A percentile compares a stretch with the other conserved stretches of the same genome.
These are phyloP conservation scores for Ceratobasidium theobromae DNA, from an alignment of 1,284 basidiomycete genomes.

Conservation along the genomic window DNA sequence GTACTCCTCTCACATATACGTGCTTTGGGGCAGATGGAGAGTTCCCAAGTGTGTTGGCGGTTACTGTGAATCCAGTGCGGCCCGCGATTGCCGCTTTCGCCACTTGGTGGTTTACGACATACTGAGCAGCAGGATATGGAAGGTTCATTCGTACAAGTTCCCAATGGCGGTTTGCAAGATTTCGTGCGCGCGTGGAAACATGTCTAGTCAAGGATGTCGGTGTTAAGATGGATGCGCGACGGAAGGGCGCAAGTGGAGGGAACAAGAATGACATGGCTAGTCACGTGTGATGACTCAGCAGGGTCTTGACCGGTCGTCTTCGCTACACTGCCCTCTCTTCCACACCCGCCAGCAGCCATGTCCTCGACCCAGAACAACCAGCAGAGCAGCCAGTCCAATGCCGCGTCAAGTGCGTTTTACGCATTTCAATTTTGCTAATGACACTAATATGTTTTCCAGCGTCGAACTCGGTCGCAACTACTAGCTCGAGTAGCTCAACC, in stretches of 20 bases:
- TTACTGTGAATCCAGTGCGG: background rate
- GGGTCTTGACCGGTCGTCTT: background rate
- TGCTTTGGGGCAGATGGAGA: background rate
- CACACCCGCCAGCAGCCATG: background rate
- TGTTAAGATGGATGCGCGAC: background rate
- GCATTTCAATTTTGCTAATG: background rate
- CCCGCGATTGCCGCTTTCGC: conserved; percentile 1
- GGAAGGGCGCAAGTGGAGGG: background rate
- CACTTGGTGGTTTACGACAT: conserved; percentile 7
- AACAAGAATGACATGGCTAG: background rate
- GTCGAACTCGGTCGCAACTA: background rate
- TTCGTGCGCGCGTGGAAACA: background rate
- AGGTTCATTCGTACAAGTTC: conserved; percentile 5
- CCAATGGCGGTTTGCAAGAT: conserved; percentile 3
- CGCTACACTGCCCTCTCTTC: background rate
- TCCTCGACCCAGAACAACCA: background rate
- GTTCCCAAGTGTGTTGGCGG: background rate
- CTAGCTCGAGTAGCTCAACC: conserved; percentile 36
- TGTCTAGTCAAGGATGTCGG: no score
- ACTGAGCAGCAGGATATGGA: conserved; percentile 1
- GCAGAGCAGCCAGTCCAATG: background rate
- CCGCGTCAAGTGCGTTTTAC: background rate
- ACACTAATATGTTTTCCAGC: background rate
- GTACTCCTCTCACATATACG: background rate
- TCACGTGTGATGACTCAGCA: conserved; percentile 22